Evolutionary conservation across 2,329 filamentous ascomycete species (phyloP).

Genomic region (Fusarium sp.): DNA sequence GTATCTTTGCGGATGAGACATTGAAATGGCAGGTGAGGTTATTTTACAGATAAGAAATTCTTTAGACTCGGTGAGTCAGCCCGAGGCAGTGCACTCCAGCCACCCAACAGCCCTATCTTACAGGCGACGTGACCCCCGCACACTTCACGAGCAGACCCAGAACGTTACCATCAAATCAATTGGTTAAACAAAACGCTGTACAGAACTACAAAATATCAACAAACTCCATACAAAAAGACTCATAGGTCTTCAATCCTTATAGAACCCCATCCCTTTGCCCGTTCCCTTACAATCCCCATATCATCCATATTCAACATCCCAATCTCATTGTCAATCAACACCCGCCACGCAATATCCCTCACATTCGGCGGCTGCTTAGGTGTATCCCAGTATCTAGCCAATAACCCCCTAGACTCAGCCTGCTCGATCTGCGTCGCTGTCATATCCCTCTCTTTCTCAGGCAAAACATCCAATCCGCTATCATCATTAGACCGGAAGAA

Average conservation of each 20-base stretch:
- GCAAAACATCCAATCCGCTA: not conserved
- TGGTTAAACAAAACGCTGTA: not conserved
- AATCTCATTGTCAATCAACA: conserved; percentile 7
- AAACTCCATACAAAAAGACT: not conserved
- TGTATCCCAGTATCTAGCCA: conserved; percentile 20
- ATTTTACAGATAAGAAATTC: not conserved
- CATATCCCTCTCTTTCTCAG: conserved; percentile 5
- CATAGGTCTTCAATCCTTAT: not conserved
- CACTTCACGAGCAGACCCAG: not conserved
- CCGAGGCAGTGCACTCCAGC: not conserved
- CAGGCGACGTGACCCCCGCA: not conserved
- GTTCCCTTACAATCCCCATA: conserved; percentile 18
- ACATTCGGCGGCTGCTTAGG: conserved; percentile 16
- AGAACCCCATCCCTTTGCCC: conserved; percentile 21
- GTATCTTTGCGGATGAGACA: not conserved
- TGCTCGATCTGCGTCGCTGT: conserved; percentile 16
- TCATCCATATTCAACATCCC: conserved; percentile 24
- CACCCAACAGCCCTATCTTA: too few relatives aligned
- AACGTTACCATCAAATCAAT: not conserved
- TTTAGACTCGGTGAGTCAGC: not conserved
- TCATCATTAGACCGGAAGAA: not conserved
- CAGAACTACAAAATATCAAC: not conserved
- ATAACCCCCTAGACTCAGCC: conserved; percentile 8
- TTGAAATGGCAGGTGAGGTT: too few relatives aligned
- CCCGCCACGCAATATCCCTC: conserved; percentile 19